Conservation (phyloP, 495 filamentous ascomycete species). For the Sporormia fimetaria region DNA sequence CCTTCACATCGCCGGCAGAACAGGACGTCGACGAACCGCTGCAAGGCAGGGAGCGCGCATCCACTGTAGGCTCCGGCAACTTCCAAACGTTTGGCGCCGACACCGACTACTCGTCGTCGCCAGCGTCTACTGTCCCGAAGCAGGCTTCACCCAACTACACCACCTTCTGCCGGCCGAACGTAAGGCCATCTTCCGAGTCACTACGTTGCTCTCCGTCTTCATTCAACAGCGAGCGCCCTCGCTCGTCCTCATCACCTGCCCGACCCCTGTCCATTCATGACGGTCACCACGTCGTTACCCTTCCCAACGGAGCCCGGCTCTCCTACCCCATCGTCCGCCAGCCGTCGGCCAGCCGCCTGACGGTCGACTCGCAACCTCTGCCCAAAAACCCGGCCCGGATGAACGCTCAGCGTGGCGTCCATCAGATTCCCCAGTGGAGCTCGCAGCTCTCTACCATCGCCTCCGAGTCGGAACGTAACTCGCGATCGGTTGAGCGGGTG, state of each 20-base stretch:
- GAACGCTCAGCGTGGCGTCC: slow-evolving; percentile 22
- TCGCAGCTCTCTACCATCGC: slow-evolving; percentile 33
- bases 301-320: slow-evolving; percentile 27
- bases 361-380: slow-evolving; percentile 23
- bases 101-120: too few species aligned
- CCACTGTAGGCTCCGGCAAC: too few species aligned
- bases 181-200: slow-evolving; percentile 23
- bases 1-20: too few species aligned
- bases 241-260: slow-evolving; percentile 22
- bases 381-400: slow-evolving; percentile 28
- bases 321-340: slow-evolving; percentile 27
- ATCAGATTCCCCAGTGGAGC: slow-evolving; percentile 27
- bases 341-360: slow-evolving; percentile 26
- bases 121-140: slow-evolving; percentile 13
- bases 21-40: too few species aligned
- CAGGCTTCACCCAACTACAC: slow-evolving; percentile 24
- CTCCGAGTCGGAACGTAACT: slow-evolving; percentile 29
- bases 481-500: slow-evolving; percentile 14
- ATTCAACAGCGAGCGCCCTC: slow-evolving; percentile 14
- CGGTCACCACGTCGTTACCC: slow-evolving; percentile 21
- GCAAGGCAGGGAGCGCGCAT: too few species aligned
- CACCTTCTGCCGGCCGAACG: slow-evolving; percentile 5
- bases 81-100: too few species aligned
- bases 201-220: slow-evolving; percentile 17
- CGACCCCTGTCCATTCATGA: slow-evolving; percentile 21